These are phyloP conservation scores for Porpolomopsis calyptriformis DNA, from an alignment of 768 basidiomycete species.

Conservation along the genomic window DNA sequence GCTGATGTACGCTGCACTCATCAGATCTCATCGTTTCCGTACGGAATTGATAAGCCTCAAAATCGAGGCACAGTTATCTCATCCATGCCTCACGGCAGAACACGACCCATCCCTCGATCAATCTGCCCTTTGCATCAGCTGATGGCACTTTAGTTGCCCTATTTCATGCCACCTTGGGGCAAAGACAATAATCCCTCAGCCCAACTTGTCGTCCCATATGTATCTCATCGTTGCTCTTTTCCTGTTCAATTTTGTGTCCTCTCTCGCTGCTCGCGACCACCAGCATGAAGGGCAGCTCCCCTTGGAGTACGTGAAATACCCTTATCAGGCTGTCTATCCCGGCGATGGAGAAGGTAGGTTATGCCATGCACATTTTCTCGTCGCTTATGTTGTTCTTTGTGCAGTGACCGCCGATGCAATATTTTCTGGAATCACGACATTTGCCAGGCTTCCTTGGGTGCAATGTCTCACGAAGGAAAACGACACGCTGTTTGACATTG, in stretches of 20 bases:
- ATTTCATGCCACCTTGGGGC: no score
- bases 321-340: conserved; percentile 49
- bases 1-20: no score
- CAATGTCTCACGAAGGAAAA: conserved; percentile 62
- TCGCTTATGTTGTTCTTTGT: not conserved
- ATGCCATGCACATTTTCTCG: not conserved
- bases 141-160: no score
- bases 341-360: conserved; percentile 45
- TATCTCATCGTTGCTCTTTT: conserved; percentile 7
- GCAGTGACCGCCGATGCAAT: conserved; percentile 66
- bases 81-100: conserved; percentile 39
- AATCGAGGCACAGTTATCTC: conserved; percentile 12
- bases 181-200: no score
- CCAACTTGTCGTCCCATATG: conserved; percentile 14
- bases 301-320: conserved; percentile 56
- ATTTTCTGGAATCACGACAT: conserved; percentile 77
- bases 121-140: not conserved
- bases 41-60: not conserved
- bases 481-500: conserved; percentile 60
- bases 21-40: no score
- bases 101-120: conserved; percentile 21
- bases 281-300: conserved; percentile 47
- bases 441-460: conserved; percentile 80
- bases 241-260: conserved; percentile 12
- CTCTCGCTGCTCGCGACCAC: conserved; percentile 28